Conservation (phyloP, 2,329 filamentous ascomycete genomes). For the Apiospora rasikravindrae region DNA sequence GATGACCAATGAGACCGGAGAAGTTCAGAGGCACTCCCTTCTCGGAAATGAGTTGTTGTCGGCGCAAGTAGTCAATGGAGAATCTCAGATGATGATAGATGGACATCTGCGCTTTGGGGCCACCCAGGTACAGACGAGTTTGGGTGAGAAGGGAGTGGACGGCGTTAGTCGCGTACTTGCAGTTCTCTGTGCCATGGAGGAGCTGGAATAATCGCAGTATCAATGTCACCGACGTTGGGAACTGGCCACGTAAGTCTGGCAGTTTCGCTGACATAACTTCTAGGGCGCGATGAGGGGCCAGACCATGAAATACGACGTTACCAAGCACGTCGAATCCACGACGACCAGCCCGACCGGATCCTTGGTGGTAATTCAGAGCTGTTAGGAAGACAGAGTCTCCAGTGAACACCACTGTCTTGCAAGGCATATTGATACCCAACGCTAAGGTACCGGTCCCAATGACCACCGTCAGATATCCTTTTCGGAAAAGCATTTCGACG, state of each 20-base stretch:
- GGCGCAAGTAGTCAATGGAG: conserved; percentile 78
- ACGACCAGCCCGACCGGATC: conserved; percentile 77
- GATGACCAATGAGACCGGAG: conserved; percentile 70
- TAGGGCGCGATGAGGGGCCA: conserved; percentile 64
- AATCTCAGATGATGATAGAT: conserved; percentile 80
- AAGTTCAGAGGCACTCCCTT: conserved; percentile 73
- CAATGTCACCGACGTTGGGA: conserved; percentile 76
- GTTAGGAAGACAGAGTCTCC: conserved; percentile 77
- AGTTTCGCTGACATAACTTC: conserved; percentile 75
- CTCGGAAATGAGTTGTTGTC: conserved; percentile 67
- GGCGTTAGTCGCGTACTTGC: conserved; percentile 64
- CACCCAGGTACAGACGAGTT: conserved; percentile 72
- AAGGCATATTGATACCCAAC: conserved; percentile 84
- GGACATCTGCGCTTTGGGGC: conserved; percentile 68
- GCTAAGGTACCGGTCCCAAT: conserved; percentile 78
- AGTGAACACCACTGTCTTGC: conserved; percentile 79
- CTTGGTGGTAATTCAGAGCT: conserved; percentile 77
- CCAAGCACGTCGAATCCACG: conserved; percentile 81
- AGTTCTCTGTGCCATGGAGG: conserved; percentile 68
- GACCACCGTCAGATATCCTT: conserved; percentile 72
- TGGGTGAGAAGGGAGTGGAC: conserved; percentile 73
- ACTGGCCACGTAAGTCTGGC: conserved; percentile 77
- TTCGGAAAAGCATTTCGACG: conserved; percentile 77
- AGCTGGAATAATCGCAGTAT: conserved; percentile 72
- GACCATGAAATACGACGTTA: conserved; percentile 78